Evolutionary conservation across 768 basidiomycete genomes (phyloP).

Genomic region (Mycena floridula): DNA sequence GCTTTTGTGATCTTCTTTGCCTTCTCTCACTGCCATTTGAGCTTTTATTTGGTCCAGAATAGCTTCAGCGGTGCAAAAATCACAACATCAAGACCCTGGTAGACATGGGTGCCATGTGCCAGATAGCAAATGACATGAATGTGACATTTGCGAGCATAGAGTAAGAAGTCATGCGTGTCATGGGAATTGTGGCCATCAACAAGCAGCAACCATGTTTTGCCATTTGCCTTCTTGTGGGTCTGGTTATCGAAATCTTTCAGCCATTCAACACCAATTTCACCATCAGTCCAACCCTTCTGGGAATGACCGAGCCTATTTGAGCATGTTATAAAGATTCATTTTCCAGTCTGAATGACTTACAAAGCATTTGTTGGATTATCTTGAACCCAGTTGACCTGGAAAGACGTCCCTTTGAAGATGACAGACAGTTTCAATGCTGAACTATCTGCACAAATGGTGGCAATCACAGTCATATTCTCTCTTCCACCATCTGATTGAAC

Average conservation of each 20-base stretch:
- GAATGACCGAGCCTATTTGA: no score
- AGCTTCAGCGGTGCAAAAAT: slow-evolving; percentile 11
- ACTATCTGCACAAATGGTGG: no score
- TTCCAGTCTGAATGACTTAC: no score
- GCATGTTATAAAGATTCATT: no score
- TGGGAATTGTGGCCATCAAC: slow-evolving; percentile 35
- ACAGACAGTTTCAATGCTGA: neutral
- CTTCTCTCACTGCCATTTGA: slow-evolving; percentile 9
- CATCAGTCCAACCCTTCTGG: slow-evolving; percentile 25
- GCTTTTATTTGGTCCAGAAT: slow-evolving; percentile 11
- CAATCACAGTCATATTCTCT: neutral
- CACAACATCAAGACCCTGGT: slow-evolving; percentile 16
- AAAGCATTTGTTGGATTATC: no score
- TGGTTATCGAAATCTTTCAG: slow-evolving; percentile 22
- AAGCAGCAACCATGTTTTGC: slow-evolving; percentile 21
- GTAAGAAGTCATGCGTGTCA: slow-evolving; percentile 19
- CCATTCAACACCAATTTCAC: slow-evolving; percentile 16
- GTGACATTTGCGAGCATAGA: slow-evolving; percentile 18
- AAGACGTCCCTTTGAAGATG: neutral
- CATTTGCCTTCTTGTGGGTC: slow-evolving; percentile 15
- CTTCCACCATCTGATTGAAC: neutral
- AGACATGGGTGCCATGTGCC: slow-evolving; percentile 17
- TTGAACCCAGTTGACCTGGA: neutral
- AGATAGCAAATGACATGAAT: slow-evolving; percentile 26
- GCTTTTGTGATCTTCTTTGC: slow-evolving; percentile 16